Percentiles rank a stretch among this genome's conserved stretches.
phyloP scores from a whole-genome alignment of 192 early-diverging fungal genomes.

The Coemansia sp. region DNA sequence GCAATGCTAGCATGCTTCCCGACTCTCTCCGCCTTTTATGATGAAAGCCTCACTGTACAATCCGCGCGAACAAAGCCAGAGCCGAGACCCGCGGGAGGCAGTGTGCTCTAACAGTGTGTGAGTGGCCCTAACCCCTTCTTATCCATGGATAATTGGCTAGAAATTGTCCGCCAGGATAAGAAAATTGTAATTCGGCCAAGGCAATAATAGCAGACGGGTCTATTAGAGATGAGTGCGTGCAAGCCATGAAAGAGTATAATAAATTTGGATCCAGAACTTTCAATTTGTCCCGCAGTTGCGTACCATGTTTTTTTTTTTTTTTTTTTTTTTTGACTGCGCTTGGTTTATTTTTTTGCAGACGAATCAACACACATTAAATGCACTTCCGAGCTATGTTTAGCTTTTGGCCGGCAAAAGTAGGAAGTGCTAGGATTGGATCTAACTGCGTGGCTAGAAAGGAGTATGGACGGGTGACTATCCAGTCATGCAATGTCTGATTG shows the following conservation, averaged over 20 bases:
- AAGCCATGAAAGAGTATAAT: neutral
- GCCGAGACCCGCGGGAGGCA: neutral
- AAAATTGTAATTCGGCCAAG: neutral
- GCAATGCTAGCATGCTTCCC: neutral
- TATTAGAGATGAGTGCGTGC: neutral
- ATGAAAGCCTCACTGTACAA: neutral
- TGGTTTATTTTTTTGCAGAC: neutral
- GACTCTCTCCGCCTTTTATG: neutral
- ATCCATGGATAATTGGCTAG: neutral
- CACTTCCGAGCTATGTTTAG: neutral
- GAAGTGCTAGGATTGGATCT: neutral
- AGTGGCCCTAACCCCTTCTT: slow-evolving; percentile 5
- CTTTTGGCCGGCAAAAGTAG: neutral
- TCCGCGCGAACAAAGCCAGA: neutral
- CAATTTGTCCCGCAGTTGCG: neutral
- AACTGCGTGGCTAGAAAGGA: neutral
- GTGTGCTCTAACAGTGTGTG: neutral
- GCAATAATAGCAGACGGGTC: neutral
- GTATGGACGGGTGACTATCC: neutral
- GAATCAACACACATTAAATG: neutral
- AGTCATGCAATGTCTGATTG: neutral
- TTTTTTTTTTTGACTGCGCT: neutral
- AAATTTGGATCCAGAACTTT: neutral
- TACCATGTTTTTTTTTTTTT: neutral
- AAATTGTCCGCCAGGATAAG: slow-evolving; percentile 3